phyloP scores from a whole-genome alignment of 495 filamentous ascomycete species.

The Neurospora discreta region DNA sequence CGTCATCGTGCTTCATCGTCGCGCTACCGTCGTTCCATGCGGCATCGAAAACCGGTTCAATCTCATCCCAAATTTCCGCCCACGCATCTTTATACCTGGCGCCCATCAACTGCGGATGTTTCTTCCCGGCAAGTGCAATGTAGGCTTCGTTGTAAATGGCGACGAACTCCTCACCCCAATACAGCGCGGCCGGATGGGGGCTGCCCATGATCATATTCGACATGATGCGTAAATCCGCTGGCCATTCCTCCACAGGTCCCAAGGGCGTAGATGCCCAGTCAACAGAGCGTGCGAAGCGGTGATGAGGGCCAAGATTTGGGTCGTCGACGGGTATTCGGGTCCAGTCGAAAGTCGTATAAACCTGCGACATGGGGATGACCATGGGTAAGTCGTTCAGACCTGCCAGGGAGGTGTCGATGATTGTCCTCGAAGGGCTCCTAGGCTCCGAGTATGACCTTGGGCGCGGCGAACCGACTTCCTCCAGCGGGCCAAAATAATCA shows the following conservation, averaged over 20 bases:
- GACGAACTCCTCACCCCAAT: slow-evolving; percentile 55
- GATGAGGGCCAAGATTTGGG: slow-evolving; percentile 46
- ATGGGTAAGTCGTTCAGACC: slow-evolving; percentile 19
- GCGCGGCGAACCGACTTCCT: slow-evolving; percentile 6
- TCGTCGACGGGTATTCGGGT: slow-evolving; percentile 49
- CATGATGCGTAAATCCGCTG: slow-evolving; percentile 50
- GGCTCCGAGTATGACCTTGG: slow-evolving; percentile 14
- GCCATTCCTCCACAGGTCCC: slow-evolving; percentile 56
- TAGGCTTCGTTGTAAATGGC: slow-evolving; percentile 70
- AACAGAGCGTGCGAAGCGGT: slow-evolving; percentile 51
- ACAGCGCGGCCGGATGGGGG: slow-evolving; percentile 61
- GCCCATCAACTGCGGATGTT: slow-evolving; percentile 61
- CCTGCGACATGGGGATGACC: slow-evolving; percentile 10
- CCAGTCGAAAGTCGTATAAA: slow-evolving; percentile 51
- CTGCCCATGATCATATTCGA: slow-evolving; percentile 59
- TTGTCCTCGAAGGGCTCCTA: slow-evolving; percentile 8
- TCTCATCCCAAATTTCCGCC: slow-evolving; percentile 55
- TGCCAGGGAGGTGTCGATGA: slow-evolving; percentile 11
- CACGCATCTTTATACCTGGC: slow-evolving; percentile 50
- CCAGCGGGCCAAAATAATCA: slow-evolving; percentile 30
- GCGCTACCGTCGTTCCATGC: slow-evolving; percentile 51
- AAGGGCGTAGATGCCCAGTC: slow-evolving; percentile 56
- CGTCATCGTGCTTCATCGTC: slow-evolving; percentile 66
- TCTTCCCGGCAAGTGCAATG: slow-evolving; percentile 53
- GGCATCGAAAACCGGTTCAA: slow-evolving; percentile 47